These are phyloP conservation scores for Torulaspora globosa DNA, from an alignment of 1,139 yeast species.

Conservation along the genomic window DNA sequence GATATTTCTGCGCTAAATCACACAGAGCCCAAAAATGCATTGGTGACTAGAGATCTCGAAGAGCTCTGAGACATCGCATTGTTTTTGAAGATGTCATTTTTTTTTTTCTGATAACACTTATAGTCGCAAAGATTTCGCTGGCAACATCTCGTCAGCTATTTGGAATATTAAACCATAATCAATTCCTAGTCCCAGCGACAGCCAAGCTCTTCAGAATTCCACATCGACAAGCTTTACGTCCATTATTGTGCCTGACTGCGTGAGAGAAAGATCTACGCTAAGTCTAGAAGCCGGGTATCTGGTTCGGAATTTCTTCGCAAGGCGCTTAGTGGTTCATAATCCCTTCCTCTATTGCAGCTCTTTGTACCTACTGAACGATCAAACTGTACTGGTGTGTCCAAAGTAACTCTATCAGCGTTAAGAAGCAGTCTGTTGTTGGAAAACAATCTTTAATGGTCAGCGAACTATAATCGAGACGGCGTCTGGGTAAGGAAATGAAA, in stretches of 20 bases:
- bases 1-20: too few relatives aligned
- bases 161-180: not conserved
- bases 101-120: too few relatives aligned
- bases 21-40: too few relatives aligned
- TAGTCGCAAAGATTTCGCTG: too few relatives aligned
- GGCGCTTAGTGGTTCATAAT: not conserved
- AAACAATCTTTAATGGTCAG: not conserved
- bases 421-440: not conserved
- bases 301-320: not conserved
- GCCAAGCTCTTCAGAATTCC: not conserved
- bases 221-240: not conserved
- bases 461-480: not conserved
- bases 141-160: too few relatives aligned
- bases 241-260: too few relatives aligned
- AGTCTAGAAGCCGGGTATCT: not conserved
- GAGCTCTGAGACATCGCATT: too few relatives aligned
- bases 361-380: not conserved
- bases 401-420: not conserved
- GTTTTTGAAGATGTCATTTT: too few relatives aligned
- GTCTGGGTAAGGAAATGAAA: constrained; percentile 1
- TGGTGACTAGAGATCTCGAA: too few relatives aligned
- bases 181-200: not conserved
- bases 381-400: too few relatives aligned
- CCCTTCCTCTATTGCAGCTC: not conserved
- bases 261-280: not conserved